Base-by-base conservation (phyloP, 306 rosid species). In the Pyrus bretschneideri region DNA sequence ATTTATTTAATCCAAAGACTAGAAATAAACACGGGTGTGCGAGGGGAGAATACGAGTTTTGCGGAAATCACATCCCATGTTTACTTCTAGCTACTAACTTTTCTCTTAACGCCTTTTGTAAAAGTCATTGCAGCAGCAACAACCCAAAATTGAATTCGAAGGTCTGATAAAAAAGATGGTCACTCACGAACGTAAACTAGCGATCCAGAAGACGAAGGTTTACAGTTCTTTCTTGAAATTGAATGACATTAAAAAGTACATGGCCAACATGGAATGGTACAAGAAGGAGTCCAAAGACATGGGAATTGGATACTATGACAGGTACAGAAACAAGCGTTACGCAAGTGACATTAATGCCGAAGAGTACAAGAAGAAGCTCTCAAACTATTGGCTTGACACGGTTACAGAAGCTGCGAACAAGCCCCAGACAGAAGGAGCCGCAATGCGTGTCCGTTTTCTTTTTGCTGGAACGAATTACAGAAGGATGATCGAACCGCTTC, bases 241-340 rank as follows among this genome's bases (percentile, higher is more conserved):
- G 76, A 86, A 86, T 73, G 14, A 10, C 0, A 1, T 64, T 21
- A 93, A 93, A 76, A 69, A 40, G 76, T 3, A 17, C 2, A 88
- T 91, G 96, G 87, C 88, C n/a, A 1, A 62, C 2, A 52, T 93
- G 14, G 98, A 89, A 82, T 86, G 86, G 93, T 93, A 91, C 84
- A 91, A 89, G 81, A 85, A 75, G 55, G 4, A 2, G 0, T 71
- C 79, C 1, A 85, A 89, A 52, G 59, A 3, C 0, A 1, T 1
- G 1, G 21, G 51, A 1, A 22, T 31, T 44, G 97, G 91, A 27
- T 91, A 91, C 82, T 88, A 91, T 51, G 98, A 91, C 77, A 55
- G 77, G 59, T 89, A 73, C 89, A 91, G 81, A 75, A 82, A 40
- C 1, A 38, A 4, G 40, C 0, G 0, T 7, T 4, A 0, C 6